These are phyloP conservation scores for Plasmodium gallinaceum DNA, from an alignment of 169 alveolate genomes.

Conservation along the genomic window DNA sequence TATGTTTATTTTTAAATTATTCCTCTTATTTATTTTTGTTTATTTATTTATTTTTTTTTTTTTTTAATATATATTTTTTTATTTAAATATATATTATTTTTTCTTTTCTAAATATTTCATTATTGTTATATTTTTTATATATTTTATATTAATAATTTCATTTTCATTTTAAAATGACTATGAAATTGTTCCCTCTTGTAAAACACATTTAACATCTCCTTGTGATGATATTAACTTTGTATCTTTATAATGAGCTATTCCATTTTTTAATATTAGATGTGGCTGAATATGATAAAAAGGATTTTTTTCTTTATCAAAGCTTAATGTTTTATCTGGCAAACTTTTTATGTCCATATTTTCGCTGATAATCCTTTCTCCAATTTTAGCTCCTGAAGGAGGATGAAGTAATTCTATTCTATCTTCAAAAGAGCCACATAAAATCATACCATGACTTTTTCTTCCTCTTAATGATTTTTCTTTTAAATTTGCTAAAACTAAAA, in stretches of 20 bases:
- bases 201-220: conserved; percentile 49
- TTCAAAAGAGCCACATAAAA: conserved; percentile 79
- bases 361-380: conserved; percentile 60
- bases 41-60: no score
- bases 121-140: no score
- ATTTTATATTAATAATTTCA: no score
- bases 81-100: no score
- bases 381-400: conserved; percentile 56
- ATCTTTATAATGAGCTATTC: conserved; percentile 61
- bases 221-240: conserved; percentile 45
- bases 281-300: conserved; percentile 71
- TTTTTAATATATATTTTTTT: no score
- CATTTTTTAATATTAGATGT: conserved; percentile 35
- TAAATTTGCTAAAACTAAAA: conserved; percentile 87
- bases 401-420: conserved; percentile 51
- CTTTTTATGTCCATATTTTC: conserved; percentile 39
- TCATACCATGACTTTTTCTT: conserved; percentile 88
- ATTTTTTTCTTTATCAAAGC: conserved; percentile 66
- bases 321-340: conserved; percentile 58
- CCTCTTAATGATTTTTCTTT: conserved; percentile 88
- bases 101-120: no score
- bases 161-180: neutral
- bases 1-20: no score
- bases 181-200: conserved; percentile 63
- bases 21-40: no score